Base-by-base conservation (phyloP, 2,329 filamentous ascomycete genomes). In the Acrocalymma vagum region DNA sequence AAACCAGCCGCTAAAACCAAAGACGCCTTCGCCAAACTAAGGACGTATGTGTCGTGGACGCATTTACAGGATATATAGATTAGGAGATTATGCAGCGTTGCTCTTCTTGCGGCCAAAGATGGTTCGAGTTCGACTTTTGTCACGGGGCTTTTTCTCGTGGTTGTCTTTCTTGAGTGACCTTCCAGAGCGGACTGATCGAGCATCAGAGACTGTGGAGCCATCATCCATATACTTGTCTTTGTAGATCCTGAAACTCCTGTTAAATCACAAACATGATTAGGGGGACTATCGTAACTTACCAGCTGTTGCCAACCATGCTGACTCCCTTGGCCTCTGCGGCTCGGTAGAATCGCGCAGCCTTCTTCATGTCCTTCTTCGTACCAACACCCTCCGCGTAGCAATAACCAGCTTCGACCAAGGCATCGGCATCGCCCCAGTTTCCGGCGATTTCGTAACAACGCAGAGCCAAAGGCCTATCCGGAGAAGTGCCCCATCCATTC, bases 221-320 rank as follows among this genome's bases (percentile, higher is more conserved):
- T 64, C 88, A 45, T 86, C 83, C 74, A 80, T 79, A 68, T 97
- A 97, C 66, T 97, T 97, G 42, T 90, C 75, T 71, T 97, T 97
- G 77, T 96, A 92, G 58, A 97, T 97, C 92, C 91, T 96, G 44
- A 15, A 51, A 43, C 29, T 47, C 24, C 47, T 5, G 25, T 50
- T 39, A n/a, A n/a, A 24, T 49, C 42, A 50, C 29, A 40, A 26
- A 7, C 21, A 7, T 9, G 22, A 10, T 29, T 29, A 6, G 21
- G 11, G 27, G 6, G 6, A 24, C 13, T 8, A 8, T 22, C 7
- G 22, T 5, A 20, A 81, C 89, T 66, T 78, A 96, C 93, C 94
- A 99, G 77, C 91, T 96, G 69, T 97, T 97, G 39, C 94, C 94
- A 41, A 96, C 87, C 91, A 97, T 97, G 71, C 85, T 95, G 78